Percentiles rank a stretch among this genome's conserved stretches.
These are phyloP conservation scores for Colletotrichum nymphaeae DNA, from an alignment of 2,329 filamentous ascomycete genomes.

Conservation along the genomic window DNA sequence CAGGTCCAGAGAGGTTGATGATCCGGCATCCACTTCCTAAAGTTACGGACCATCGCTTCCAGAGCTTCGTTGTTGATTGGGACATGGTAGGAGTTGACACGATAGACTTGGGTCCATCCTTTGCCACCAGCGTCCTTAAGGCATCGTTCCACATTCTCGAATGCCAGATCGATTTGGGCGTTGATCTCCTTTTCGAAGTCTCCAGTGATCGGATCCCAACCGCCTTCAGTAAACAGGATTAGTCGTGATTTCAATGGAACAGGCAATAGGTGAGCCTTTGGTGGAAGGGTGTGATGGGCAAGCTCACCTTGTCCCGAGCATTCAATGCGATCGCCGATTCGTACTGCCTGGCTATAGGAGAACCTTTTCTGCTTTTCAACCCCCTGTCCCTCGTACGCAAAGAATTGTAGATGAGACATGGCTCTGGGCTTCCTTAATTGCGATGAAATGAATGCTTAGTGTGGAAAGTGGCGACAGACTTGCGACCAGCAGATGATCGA, in stretches of 20 bases:
- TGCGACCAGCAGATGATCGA: too few relatives aligned
- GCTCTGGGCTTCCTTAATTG: too few relatives aligned
- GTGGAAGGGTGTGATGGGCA: neutral
- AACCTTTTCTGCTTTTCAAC: too few relatives aligned
- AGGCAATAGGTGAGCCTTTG: too few relatives aligned
- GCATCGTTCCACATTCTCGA: slow-evolving; percentile 64
- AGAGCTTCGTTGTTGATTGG: slow-evolving; percentile 52
- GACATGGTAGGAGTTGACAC: slow-evolving; percentile 58
- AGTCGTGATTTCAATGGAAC: neutral
- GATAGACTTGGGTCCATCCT: slow-evolving; percentile 66
- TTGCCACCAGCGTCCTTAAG: slow-evolving; percentile 64
- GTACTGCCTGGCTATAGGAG: slow-evolving; percentile 59
- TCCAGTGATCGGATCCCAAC: slow-evolving; percentile 44
- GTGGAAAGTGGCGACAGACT: too few relatives aligned
- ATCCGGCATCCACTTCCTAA: slow-evolving; percentile 62
- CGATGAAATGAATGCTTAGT: too few relatives aligned
- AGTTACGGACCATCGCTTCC: slow-evolving; percentile 56
- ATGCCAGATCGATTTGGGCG: slow-evolving; percentile 62
- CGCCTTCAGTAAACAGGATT: slow-evolving; percentile 39
- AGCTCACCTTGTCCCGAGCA: slow-evolving; percentile 57
- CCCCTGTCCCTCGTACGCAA: too few relatives aligned
- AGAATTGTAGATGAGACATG: too few relatives aligned
- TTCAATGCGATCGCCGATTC: slow-evolving; percentile 59
- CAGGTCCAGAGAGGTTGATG: slow-evolving; percentile 66
- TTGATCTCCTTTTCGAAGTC: slow-evolving; percentile 49